Evolutionary conservation across 2,329 filamentous ascomycete species (phyloP), one percentile per base, ranked within the genome.

Genomic region (Hortaea sp.): DNA sequence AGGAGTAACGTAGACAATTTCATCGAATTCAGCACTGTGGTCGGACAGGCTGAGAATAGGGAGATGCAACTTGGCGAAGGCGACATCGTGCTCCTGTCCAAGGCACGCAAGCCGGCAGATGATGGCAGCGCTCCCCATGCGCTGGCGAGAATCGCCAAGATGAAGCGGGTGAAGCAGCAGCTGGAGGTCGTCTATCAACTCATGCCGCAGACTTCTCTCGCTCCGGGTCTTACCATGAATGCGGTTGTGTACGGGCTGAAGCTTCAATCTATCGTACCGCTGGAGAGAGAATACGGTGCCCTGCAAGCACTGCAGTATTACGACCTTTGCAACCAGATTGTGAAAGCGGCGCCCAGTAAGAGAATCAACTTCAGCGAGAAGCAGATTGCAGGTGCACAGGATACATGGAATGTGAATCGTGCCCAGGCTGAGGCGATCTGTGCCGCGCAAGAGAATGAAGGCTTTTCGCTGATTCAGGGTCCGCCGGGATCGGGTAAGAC

Each of bases 401-500:
- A 77, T 27, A 89, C 84, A 48, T 97, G 95, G 68, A 77, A 79
- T 20, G 78, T 98, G 47, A 98, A 98, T 62, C 73, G 74, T 38
- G 92, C 88, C 5, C 92, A 98, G 63, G 88, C 90, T 3, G 85
- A 86, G 64, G 92, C 92, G 6, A 87, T 98, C 50, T 79, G 92
- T 53, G 94, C 90, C 44, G 90, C 89, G 9, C 78, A 89, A 47
- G 89, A 94, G 59, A 98, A 98, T 56, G 92, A 97, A 66, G 94
- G 88, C 0, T 98, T 98, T 61, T 97, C 92, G 3, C 72, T 98
- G 50, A 88, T 98, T 56, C 92, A 98, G 69, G 92, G 85, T 46
- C 92, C 92, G 43, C 92, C 92, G 1, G 92, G 92, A 65, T 95
- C 92, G 4, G 92, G 58, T 27, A 98, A 98, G 70, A 98, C 92